These are phyloP conservation scores for Cajanus cajan DNA, from an alignment of 306 rosid genomes.

Conservation along the genomic window DNA sequence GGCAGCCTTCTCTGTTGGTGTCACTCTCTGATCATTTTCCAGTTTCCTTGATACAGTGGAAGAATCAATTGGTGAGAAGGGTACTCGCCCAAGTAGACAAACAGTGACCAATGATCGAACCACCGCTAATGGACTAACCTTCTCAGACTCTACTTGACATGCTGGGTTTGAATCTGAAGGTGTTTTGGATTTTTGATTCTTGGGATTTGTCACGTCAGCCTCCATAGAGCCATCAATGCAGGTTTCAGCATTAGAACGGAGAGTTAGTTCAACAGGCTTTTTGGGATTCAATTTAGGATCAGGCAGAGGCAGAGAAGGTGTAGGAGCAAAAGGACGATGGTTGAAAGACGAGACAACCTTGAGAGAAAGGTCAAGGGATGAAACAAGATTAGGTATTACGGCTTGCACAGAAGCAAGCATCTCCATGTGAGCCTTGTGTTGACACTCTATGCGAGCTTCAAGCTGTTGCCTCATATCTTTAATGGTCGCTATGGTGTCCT, in stretches of 20 bases:
- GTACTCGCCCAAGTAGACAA: slow-evolving; percentile 71
- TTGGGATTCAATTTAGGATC: slow-evolving; percentile 49
- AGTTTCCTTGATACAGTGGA: slow-evolving; percentile 80
- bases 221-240: slow-evolving; percentile 25
- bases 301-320: slow-evolving; percentile 70
- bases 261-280: slow-evolving; percentile 22
- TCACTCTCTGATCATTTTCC: slow-evolving; percentile 67
- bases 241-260: slow-evolving; percentile 26
- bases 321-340: slow-evolving; percentile 73
- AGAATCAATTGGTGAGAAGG: slow-evolving; percentile 83
- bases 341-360: slow-evolving; percentile 74
- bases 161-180: slow-evolving; percentile 23
- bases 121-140: slow-evolving; percentile 57
- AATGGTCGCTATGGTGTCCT: slow-evolving; percentile 43
- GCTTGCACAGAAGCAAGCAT: slow-evolving; percentile 71
- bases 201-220: slow-evolving; percentile 32
- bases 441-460: slow-evolving; percentile 68
- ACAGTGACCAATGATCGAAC: slow-evolving; percentile 89
- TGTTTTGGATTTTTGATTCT: slow-evolving; percentile 31
- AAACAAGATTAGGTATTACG: slow-evolving; percentile 63
- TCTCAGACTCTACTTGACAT: slow-evolving; percentile 38
- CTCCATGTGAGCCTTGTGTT: slow-evolving; percentile 70
- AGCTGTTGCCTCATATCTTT: slow-evolving; percentile 59
- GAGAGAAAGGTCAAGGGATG: slow-evolving; percentile 83
- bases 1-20: slow-evolving; percentile 62